These are phyloP conservation scores for Rhodomyrtus tomentosa DNA, from an alignment of 345 rosid genomes.

Conservation along the genomic window DNA sequence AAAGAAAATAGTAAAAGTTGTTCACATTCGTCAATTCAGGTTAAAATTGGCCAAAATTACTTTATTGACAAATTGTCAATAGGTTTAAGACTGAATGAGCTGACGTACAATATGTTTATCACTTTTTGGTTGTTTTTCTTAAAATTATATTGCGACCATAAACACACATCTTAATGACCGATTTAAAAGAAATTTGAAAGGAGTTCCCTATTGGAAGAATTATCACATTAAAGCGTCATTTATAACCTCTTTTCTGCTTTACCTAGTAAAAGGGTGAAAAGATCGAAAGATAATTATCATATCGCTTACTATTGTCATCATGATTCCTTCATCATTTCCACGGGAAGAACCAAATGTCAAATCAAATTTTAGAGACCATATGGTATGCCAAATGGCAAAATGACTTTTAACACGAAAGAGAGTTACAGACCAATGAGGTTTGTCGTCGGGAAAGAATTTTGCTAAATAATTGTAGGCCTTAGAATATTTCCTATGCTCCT, in stretches of 20 bases:
- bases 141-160: not conserved
- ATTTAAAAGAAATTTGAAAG: not conserved
- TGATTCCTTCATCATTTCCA: not conserved
- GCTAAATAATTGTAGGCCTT: not conserved
- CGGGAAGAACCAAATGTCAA: not conserved
- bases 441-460: not conserved
- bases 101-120: accelerated
- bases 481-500: not conserved
- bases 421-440: not conserved
- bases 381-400: not conserved
- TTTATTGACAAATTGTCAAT: too few species aligned
- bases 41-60: too few species aligned
- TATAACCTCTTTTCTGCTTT: not conserved
- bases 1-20: too few species aligned
- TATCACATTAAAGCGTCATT: not conserved
- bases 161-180: not conserved
- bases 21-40: too few species aligned
- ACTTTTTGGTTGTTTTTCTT: too few species aligned
- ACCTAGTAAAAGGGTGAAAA: not conserved
- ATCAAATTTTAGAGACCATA: not conserved
- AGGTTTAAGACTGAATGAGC: too few species aligned
- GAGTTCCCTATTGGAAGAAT: not conserved
- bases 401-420: not conserved
- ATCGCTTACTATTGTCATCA: not conserved
- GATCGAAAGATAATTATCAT: not conserved